Evolutionary conservation across 176 grass and related monocot genomes (phyloP), one percentile per base, ranked within the genome.

Genomic region (Chrysopogon serrulatus): DNA sequence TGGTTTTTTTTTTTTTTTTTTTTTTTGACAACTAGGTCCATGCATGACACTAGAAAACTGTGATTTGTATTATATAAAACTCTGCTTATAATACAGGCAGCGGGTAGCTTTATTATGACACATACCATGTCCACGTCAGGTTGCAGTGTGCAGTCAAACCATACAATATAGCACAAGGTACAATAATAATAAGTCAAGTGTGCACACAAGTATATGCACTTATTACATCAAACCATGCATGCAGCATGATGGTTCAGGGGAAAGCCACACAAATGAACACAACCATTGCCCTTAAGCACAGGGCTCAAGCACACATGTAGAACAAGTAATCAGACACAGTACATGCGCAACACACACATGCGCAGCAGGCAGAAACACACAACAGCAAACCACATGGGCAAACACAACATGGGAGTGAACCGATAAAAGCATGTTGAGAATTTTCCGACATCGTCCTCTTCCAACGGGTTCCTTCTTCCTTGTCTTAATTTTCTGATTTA

Each of bases 171-270:
- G 15, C 56, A 64, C 39, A 44, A 4, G 2, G 8, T 44, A 31
- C 54, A 62, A 30, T 61, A 59, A 76, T 59, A 78, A 70, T 3
- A 36, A 66, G 14, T 28, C n/a, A 44, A 8, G 28, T 78, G 26
- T 64, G 57, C 5, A 4, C 39, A 64, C 39, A 79, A 44, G 41
- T 27, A 32, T 31, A 8, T 16, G 18, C 59, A 78, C 57, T 64
- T 78, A 32, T 78, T 78, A 64, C 57, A 78, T 64, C 37, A 43
- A 78, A 21, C 76, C 37, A 78, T 59, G 33, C 49, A 59, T 39
- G 48, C 73, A 39, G 31, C 48, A 57, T 75, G 18, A 57, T 56
- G 49, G 19, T 56, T 13, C 4, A 70, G 34, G 10, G 34, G 34
- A 39, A 68, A 68, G 33, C 8, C 65, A 39, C 18, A 39, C 65